These are phyloP conservation scores for Raphanus sativus DNA, from an alignment of 345 rosid species.

Conservation along the genomic window DNA sequence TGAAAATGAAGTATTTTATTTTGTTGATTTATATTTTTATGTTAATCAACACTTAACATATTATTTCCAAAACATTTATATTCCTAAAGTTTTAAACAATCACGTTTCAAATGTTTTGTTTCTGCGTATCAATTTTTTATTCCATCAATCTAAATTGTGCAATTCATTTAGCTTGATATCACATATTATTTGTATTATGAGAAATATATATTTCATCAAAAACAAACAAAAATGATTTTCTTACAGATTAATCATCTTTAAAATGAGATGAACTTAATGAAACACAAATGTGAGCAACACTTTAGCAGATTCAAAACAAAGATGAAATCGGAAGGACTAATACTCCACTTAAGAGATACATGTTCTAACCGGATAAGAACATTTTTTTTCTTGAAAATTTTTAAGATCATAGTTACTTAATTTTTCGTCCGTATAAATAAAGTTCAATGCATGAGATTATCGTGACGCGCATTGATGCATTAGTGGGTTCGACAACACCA, in stretches of 20 bases:
- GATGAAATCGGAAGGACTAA: not conserved
- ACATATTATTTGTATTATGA: not conserved
- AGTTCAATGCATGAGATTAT: slow-evolving; percentile 42
- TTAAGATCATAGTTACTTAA: not conserved
- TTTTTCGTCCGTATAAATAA: slow-evolving; percentile 8
- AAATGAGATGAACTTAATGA: not conserved
- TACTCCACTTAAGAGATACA: not conserved
- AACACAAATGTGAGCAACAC: not conserved
- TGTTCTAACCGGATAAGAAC: slow-evolving; percentile 24
- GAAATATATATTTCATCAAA: not conserved
- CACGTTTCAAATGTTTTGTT: too few relatives aligned
- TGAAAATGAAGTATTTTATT: too few relatives aligned
- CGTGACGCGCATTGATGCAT: slow-evolving; percentile 46
- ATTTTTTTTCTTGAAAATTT: not conserved
- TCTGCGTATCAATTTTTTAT: too few relatives aligned
- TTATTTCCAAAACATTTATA: too few relatives aligned
- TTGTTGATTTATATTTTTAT: too few relatives aligned
- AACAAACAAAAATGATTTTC: not conserved
- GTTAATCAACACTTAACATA: too few relatives aligned
- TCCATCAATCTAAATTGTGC: not conserved
- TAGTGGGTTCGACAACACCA: slow-evolving; percentile 38
- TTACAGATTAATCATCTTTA: not conserved
- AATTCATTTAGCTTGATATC: not conserved
- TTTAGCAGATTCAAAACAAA: not conserved
- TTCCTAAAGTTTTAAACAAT: too few relatives aligned